Evolutionary conservation across 768 basidiomycete species (phyloP).

Genomic region (Tephrocybe rancida): DNA sequence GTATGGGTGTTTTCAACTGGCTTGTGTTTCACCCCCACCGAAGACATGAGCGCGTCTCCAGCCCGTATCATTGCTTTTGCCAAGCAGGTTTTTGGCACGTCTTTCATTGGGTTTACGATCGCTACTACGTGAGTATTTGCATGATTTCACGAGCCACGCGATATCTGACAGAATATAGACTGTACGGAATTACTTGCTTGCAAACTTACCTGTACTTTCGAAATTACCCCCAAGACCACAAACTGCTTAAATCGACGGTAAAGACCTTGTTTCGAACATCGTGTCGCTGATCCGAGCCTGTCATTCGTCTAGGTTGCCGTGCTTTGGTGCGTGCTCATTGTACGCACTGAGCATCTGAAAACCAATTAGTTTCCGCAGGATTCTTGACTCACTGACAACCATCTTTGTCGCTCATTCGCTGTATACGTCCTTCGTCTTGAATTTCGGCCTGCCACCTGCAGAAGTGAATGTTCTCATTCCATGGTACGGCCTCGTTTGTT

Average conservation of each 20-base stretch:
- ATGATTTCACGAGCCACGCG: neutral
- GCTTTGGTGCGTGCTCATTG: slow-evolving; percentile 5
- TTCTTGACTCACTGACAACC: slow-evolving; percentile 10
- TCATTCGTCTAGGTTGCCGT: neutral
- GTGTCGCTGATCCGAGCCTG: neutral
- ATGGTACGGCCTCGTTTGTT: neutral
- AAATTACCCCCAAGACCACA: slow-evolving; percentile 5
- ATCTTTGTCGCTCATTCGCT: slow-evolving; percentile 11
- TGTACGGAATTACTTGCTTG: slow-evolving; percentile 12
- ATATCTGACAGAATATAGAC: neutral
- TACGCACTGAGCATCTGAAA: neutral
- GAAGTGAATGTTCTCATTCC: slow-evolving; percentile 6
- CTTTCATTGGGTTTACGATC: slow-evolving; percentile 11
- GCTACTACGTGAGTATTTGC: slow-evolving; percentile 7
- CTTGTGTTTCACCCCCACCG: neutral
- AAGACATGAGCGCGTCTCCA: neutral
- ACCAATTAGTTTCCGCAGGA: neutral
- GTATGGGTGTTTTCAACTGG: neutral
- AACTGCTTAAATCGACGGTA: slow-evolving; percentile 5
- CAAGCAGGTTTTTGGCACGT: slow-evolving; percentile 10
- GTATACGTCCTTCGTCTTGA: slow-evolving; percentile 10
- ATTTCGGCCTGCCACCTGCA: slow-evolving; percentile 2
- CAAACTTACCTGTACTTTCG: slow-evolving; percentile 10
- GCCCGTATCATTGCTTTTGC: neutral
- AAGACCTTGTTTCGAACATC: neutral